Evolutionary conservation across 345 rosid genomes (phyloP).

Genomic region (Xanthoceras sorbifolium): DNA sequence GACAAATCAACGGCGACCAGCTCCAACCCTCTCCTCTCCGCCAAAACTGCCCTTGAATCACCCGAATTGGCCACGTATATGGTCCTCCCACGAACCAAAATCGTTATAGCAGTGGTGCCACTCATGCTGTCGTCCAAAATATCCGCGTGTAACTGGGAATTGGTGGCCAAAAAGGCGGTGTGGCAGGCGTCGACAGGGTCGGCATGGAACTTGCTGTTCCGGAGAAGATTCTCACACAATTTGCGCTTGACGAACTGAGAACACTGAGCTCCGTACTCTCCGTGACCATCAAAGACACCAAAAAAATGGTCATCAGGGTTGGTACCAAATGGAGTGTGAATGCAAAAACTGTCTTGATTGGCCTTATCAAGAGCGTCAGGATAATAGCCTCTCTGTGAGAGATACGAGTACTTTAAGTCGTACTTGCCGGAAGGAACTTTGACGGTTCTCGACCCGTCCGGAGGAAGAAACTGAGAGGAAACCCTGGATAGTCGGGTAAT

Average conservation of each 20-base stretch:
- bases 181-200: slow-evolving; percentile 85
- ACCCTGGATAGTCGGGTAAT: slow-evolving; percentile 88
- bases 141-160: slow-evolving; percentile 78
- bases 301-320: slow-evolving; percentile 74
- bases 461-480: slow-evolving; percentile 88
- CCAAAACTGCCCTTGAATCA: slow-evolving; percentile 92
- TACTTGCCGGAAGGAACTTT: slow-evolving; percentile 61
- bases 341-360: slow-evolving; percentile 95
- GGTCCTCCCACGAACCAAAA: slow-evolving; percentile 81
- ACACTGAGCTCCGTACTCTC: slow-evolving; percentile 89
- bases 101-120: slow-evolving; percentile 91
- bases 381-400: slow-evolving; percentile 93
- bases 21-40: slow-evolving; percentile 70
- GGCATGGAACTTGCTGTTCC: slow-evolving; percentile 54
- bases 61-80: slow-evolving; percentile 85
- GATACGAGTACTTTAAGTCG: slow-evolving; percentile 69
- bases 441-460: slow-evolving; percentile 75
- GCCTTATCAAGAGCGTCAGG: slow-evolving; percentile 96
- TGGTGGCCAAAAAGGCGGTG: slow-evolving; percentile 61
- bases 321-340: slow-evolving; percentile 86
- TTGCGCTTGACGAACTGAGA: slow-evolving; percentile 83
- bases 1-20: slow-evolving; percentile 90
- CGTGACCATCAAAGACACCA: slow-evolving; percentile 98
- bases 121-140: slow-evolving; percentile 89
- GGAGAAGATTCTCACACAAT: slow-evolving; percentile 82